Conservation (phyloP, 139 green algal genomes). For the Spirogloea muscicola region DNA sequence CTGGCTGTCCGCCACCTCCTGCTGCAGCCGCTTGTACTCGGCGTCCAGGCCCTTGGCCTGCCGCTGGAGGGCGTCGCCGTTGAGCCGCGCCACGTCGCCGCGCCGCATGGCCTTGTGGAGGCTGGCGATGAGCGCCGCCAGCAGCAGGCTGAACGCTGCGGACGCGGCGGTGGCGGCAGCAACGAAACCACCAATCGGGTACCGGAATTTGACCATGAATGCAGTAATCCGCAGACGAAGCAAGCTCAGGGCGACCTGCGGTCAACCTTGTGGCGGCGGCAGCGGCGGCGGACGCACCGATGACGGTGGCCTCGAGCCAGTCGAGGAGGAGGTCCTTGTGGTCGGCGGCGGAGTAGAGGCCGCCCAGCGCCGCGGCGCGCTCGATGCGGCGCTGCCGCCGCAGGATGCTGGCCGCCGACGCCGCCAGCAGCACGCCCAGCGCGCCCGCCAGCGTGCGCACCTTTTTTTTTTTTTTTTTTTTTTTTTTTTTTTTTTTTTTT, state of each 20-base stretch:
- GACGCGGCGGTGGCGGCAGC: not conserved
- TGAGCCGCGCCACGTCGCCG: conserved; percentile 13
- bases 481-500: conserved; percentile 8
- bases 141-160: conserved; percentile 12
- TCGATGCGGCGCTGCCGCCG: conserved; percentile 6
- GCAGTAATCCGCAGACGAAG: not conserved
- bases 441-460: conserved; percentile 2
- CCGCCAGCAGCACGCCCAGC: conserved; percentile 13
- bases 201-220: not conserved
- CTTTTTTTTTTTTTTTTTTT: conserved; percentile 6
- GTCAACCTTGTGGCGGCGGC: not conserved
- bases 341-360: not conserved
- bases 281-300: not conserved
- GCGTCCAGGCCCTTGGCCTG: conserved; percentile 30
- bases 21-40: conserved; percentile 33
- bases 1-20: no score
- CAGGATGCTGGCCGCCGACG: not conserved
- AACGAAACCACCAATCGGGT: not conserved
- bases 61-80: conserved; percentile 25
- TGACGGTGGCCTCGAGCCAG: conserved; percentile 1
- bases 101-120: not conserved
- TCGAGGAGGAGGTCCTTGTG: conserved; percentile 10
- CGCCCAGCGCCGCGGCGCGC: not conserved
- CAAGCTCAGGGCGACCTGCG: not conserved
- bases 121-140: conserved; percentile 7